Evolutionary conservation across 768 basidiomycete species (phyloP), one percentile per base, ranked within the genome.

Genomic region (Hemileccinum rubropunctum): DNA sequence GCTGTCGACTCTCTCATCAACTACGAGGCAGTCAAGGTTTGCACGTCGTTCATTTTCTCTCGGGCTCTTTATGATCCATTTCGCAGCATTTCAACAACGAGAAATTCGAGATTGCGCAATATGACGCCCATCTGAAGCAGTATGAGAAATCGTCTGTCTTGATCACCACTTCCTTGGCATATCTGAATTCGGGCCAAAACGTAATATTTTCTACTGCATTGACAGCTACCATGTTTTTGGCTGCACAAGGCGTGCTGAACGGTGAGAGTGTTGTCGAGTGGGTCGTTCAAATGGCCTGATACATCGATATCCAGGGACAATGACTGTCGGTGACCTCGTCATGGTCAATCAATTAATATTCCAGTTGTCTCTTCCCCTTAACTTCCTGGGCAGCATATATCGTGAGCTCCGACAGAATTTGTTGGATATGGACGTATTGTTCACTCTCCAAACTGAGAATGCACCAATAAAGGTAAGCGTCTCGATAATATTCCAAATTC

Each of bases 311-410:
- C 12, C 54, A 95, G 95, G 94, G 8, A 92, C 91, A 0, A 98
- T 99, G 95, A 97, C 95, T 4, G 81, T 99, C 20, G 97, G 97
- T 8, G 97, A 99, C 62, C 81, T 99, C 13, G 97, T 99, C 58
- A 98, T 99, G 95, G 88, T 97, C 59, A 99, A 99, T 68, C 95
- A 98, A 64, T 79, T 99, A 21, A 93, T 98, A 30, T 99, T 99
- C 75, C 97, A 99, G 63, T 74, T 99, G 0, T 97, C 94, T 0
- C 73, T 98, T 28, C 97, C 97, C 4, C 82, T 99, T 53, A 98
- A 98, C 71, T 99, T 99, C 72, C 73, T 99, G 51, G 97, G 92
- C 1, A 91, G 94, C 2, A 95, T 99, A 45, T 99, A 99, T 62
- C 91, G 97, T 42, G 97, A 99, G 66, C 82, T 98, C 70, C 77